phyloP scores from a whole-genome alignment of 2,329 filamentous ascomycete species.

The Fusarium sp. region DNA sequence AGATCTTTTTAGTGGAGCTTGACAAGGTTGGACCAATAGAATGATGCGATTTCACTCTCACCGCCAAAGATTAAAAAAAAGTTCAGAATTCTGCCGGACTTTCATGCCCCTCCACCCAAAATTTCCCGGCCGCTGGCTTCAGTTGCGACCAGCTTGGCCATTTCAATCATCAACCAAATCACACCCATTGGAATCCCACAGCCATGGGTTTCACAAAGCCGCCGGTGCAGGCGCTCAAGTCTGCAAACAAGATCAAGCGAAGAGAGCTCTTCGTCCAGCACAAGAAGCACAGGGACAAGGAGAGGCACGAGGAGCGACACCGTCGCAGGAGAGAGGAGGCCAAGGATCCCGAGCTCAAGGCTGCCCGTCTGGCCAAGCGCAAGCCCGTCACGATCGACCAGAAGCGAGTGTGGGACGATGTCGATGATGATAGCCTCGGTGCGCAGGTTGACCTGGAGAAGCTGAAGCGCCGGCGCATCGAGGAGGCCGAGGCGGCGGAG shows the following conservation, averaged over 20 bases:
- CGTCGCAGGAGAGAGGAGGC: slow-evolving; percentile 84
- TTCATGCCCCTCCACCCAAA: slow-evolving; percentile 33
- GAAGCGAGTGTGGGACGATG: slow-evolving; percentile 90
- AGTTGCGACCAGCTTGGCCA: background rate
- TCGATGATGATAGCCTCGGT: slow-evolving; percentile 66
- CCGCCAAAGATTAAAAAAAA: slow-evolving; percentile 47
- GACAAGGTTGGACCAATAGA: background rate
- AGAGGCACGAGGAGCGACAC: slow-evolving; percentile 78
- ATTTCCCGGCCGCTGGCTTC: slow-evolving; percentile 21
- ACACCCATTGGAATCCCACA: slow-evolving; percentile 5
- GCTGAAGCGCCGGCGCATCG: slow-evolving; percentile 64
- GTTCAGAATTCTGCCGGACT: slow-evolving; percentile 38
- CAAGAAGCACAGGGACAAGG: slow-evolving; percentile 77
- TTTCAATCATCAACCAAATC: background rate
- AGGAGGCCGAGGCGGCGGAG: slow-evolving; percentile 61
- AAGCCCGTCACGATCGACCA: slow-evolving; percentile 81
- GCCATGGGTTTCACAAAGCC: slow-evolving; percentile 50
- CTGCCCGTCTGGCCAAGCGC: slow-evolving; percentile 77
- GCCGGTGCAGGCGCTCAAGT: slow-evolving; percentile 52
- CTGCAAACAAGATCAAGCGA: slow-evolving; percentile 80
- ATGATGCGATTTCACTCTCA: slow-evolving; percentile 35
- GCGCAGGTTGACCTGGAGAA: slow-evolving; percentile 65
- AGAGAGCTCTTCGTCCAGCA: slow-evolving; percentile 79
- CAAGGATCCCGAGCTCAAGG: slow-evolving; percentile 77
- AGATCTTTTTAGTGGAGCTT: background rate